Percentiles rank a stretch among this genome's conserved stretches.
These are phyloP conservation scores for Lentinus brumalis DNA, from an alignment of 768 basidiomycete species.

Conservation along the genomic window DNA sequence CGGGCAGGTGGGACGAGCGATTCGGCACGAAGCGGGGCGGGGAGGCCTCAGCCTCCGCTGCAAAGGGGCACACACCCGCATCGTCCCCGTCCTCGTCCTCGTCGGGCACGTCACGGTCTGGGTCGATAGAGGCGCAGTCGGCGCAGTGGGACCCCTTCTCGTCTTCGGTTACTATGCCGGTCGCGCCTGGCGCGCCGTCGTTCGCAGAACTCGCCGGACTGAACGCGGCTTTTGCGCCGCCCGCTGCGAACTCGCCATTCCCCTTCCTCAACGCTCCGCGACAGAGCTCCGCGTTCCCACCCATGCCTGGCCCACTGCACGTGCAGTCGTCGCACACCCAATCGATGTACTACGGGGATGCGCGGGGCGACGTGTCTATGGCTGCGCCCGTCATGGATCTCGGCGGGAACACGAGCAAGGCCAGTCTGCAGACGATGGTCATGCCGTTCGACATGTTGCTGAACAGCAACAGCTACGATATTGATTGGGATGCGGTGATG, in stretches of 20 bases:
- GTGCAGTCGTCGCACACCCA: slow-evolving; percentile 3
- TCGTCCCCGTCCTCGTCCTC: too few species aligned
- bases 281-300: slow-evolving; percentile 1
- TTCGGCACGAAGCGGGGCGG: neutral
- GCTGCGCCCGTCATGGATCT: neutral
- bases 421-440: slow-evolving; percentile 15
- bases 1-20: slow-evolving; percentile 26
- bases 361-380: neutral
- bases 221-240: neutral
- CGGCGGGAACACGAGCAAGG: neutral
- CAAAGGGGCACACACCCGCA: neutral
- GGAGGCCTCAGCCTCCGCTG: neutral
- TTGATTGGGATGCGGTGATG: slow-evolving; percentile 24
- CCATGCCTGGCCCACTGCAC: slow-evolving; percentile 5
- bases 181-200: neutral
- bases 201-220: neutral
- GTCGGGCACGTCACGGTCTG: neutral
- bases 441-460: slow-evolving; percentile 28
- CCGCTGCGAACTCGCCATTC: neutral
- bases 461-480: slow-evolving; percentile 17
- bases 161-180: neutral
- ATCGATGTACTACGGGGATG: slow-evolving; percentile 2
- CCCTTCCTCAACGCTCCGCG: slow-evolving; percentile 8
- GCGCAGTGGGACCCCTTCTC: neutral
- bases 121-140: neutral